A percentile compares a stretch with the other conserved stretches of the same genome.
Evolutionary conservation across 176 grass and related monocot species (phyloP).

Genomic region (Ensete ventricosum): DNA sequence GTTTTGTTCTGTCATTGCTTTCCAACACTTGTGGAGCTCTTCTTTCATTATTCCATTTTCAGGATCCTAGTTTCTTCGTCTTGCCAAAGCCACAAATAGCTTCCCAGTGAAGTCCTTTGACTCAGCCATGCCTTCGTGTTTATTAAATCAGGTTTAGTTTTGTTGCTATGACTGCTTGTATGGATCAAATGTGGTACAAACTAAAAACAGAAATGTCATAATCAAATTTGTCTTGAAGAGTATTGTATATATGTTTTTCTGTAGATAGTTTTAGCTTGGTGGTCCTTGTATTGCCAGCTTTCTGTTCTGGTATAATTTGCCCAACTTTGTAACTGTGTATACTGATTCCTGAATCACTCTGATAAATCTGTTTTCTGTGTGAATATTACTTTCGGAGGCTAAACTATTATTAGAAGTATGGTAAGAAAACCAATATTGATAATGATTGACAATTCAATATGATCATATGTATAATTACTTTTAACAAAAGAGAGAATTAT

Average conservation of each 20-base stretch:
- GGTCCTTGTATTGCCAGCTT: not conserved
- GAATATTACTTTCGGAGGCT: no score
- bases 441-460: no score
- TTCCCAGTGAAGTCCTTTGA: slow-evolving; percentile 94
- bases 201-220: not conserved
- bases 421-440: no score
- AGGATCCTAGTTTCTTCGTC: slow-evolving; percentile 49
- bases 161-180: not conserved
- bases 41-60: slow-evolving; percentile 59
- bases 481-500: no score
- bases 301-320: not conserved
- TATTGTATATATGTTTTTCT: not conserved
- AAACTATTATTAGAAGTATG: no score
- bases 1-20: slow-evolving; percentile 96
- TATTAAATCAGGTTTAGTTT: not conserved
- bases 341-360: not conserved
- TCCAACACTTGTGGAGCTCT: slow-evolving; percentile 89
- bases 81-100: slow-evolving; percentile 63
- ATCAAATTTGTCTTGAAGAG: not conserved
- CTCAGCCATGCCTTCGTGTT: slow-evolving; percentile 74
- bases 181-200: not conserved
- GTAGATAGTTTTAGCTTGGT: not conserved
- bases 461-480: no score
- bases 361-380: no score
- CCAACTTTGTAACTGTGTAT: not conserved